Evolutionary conservation across 495 filamentous ascomycete genomes (phyloP).

Genomic region (Hypoxylon trugodes): DNA sequence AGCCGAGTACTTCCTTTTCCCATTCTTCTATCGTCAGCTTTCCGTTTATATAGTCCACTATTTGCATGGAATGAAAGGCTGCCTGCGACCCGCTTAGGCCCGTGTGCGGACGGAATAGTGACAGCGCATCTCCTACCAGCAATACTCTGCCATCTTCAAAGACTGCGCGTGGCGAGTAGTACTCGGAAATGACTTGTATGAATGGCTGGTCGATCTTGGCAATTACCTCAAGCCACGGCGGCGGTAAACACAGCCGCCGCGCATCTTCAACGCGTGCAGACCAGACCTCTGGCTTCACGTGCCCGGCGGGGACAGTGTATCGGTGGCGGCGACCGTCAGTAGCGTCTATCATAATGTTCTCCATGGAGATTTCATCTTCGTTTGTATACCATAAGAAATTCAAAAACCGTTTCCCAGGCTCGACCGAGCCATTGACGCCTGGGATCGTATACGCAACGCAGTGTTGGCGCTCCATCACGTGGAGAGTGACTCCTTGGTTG

Average conservation of each 20-base stretch:
- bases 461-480: neutral
- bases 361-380: conserved; percentile 49
- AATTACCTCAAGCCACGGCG: conserved; percentile 58
- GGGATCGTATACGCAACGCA: conserved; percentile 57
- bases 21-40: conserved; percentile 9
- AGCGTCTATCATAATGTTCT: conserved; percentile 57
- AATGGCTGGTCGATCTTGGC: conserved; percentile 54
- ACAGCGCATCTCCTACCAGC: conserved; percentile 61
- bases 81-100: conserved; percentile 37
- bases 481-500: neutral
- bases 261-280: conserved; percentile 8
- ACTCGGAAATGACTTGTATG: conserved; percentile 61
- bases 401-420: conserved; percentile 52
- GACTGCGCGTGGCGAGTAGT: conserved; percentile 49
- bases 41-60: conserved; percentile 11
- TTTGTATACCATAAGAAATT: conserved; percentile 65
- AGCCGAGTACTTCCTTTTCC: conserved; percentile 16
- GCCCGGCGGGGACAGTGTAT: conserved; percentile 54
- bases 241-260: conserved; percentile 50
- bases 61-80: conserved; percentile 23
- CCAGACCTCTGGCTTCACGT: conserved; percentile 50
- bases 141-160: conserved; percentile 58
- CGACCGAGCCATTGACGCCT: conserved; percentile 51
- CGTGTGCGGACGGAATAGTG: conserved; percentile 41
- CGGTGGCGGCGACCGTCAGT: conserved; percentile 48